A percentile compares a stretch with the other conserved stretches of the same genome.
phyloP scores from a whole-genome alignment of 352 stramenopile genomes.

The Pythium folliculosum region DNA sequence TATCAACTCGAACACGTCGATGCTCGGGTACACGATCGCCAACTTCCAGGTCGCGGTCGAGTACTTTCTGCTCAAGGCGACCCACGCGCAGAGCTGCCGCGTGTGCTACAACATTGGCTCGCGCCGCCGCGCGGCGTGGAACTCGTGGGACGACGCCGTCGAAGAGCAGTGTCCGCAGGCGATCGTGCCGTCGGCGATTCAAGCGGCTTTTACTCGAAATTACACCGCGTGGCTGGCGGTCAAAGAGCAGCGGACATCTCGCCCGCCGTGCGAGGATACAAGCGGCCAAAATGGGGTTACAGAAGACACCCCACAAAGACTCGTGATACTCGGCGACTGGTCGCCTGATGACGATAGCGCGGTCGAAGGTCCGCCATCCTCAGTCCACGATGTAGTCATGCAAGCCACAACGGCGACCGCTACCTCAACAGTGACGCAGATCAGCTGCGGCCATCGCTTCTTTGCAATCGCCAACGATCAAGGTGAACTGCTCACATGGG shows the following conservation, averaged over 20 bases:
- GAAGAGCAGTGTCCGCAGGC: constrained; percentile 25
- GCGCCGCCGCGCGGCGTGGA: not conserved
- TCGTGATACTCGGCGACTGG: constrained; percentile 58
- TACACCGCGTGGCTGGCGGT: constrained; percentile 10
- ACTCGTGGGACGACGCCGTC: constrained; percentile 18
- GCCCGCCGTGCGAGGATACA: not conserved
- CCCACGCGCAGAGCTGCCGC: constrained; percentile 28
- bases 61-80: constrained; percentile 65
- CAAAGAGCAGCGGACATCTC: not conserved
- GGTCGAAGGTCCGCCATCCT: not conserved
- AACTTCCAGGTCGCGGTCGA: constrained; percentile 82
- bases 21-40: constrained; percentile 74
- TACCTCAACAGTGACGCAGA: constrained; percentile 28
- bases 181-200: constrained; percentile 19
- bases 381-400: not conserved
- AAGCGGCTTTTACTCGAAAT: constrained; percentile 27
- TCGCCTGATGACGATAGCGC: constrained; percentile 17
- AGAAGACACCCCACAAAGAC: constrained; percentile 8
- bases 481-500: constrained; percentile 58
- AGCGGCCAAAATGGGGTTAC: not conserved
- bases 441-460: constrained; percentile 56
- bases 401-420: constrained; percentile 1
- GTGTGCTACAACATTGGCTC: constrained; percentile 29
- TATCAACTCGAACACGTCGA: constrained; percentile 82
- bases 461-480: constrained; percentile 51